Percentiles rank a stretch among this genome's conserved stretches.
Conservation (phyloP, 2,329 filamentous ascomycete species). For the Alternaria conjuncta region DNA sequence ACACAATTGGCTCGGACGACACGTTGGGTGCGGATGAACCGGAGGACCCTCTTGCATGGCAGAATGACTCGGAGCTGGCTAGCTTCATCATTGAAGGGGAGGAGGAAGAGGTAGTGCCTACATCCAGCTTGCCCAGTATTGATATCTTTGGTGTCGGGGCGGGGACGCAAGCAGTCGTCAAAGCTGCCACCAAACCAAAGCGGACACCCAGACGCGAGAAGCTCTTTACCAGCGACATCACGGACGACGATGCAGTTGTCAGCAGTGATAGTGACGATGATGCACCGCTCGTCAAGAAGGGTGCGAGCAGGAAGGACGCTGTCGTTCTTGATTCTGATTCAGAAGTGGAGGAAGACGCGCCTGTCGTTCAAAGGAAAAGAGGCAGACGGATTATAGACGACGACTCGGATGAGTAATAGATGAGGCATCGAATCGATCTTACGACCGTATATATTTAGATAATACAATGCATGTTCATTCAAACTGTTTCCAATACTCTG, state of each 20-base stretch:
- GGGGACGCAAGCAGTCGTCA: slow-evolving; percentile 44
- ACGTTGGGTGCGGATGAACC: slow-evolving; percentile 47
- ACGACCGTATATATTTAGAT: not conserved
- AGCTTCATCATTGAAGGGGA: slow-evolving; percentile 56
- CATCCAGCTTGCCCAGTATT: slow-evolving; percentile 41
- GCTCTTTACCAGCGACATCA: slow-evolving; percentile 45
- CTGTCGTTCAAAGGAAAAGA: slow-evolving; percentile 30
- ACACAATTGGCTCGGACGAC: slow-evolving; percentile 53
- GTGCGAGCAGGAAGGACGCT: slow-evolving; percentile 19
- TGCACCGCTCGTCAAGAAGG: slow-evolving; percentile 15
- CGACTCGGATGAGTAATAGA: slow-evolving; percentile 35
- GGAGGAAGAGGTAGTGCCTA: slow-evolving; percentile 39
- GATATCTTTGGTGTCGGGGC: slow-evolving; percentile 36
- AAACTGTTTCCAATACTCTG: slow-evolving; percentile 52
- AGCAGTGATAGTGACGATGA: slow-evolving; percentile 46
- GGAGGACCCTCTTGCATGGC: slow-evolving; percentile 51
- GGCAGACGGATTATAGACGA: slow-evolving; percentile 39
- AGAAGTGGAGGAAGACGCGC: slow-evolving; percentile 30
- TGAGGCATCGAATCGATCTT: not conserved
- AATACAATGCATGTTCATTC: slow-evolving; percentile 9
- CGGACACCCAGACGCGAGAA: slow-evolving; percentile 33
- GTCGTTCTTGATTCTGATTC: slow-evolving; percentile 33
- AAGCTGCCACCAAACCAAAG: slow-evolving; percentile 26
- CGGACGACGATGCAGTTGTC: slow-evolving; percentile 41
- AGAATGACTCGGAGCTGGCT: slow-evolving; percentile 53